phyloP scores from a whole-genome alignment of 768 basidiomycete genomes.

The Russula sp. region DNA sequence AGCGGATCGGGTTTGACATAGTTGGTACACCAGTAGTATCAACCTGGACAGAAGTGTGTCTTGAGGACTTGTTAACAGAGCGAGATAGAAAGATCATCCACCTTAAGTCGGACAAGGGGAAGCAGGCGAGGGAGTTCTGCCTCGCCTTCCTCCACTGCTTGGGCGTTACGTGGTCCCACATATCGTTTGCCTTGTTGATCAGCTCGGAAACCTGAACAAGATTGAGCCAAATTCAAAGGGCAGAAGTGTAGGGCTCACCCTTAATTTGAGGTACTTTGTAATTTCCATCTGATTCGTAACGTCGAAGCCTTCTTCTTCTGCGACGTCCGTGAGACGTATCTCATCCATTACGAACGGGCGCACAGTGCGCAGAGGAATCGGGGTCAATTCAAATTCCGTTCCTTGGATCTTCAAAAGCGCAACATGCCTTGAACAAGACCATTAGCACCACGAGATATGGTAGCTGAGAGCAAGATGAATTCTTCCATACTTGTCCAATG shows the following conservation, averaged over 20 bases:
- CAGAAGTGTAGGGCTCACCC: slow-evolving; percentile 44
- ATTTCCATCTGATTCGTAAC: slow-evolving; percentile 81
- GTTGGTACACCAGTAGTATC: slow-evolving; percentile 89
- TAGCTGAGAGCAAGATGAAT: neutral
- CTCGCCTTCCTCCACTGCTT: slow-evolving; percentile 59
- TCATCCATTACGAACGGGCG: slow-evolving; percentile 92
- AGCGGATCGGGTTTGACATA: slow-evolving; percentile 93
- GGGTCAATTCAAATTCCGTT: slow-evolving; percentile 81
- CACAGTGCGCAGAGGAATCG: slow-evolving; percentile 85
- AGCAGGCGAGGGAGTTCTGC: slow-evolving; percentile 67
- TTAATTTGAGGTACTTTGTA: slow-evolving; percentile 70
- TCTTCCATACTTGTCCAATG: slow-evolving; percentile 74
- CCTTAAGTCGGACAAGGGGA: slow-evolving; percentile 84
- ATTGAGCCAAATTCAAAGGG: neutral
- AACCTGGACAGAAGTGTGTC: slow-evolving; percentile 47
- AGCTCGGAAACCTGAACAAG: slow-evolving; percentile 66
- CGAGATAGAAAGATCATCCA: slow-evolving; percentile 31
- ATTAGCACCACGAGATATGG: slow-evolving; percentile 4
- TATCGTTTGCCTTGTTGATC: slow-evolving; percentile 70
- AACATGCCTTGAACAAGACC: slow-evolving; percentile 62
- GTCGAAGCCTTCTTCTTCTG: slow-evolving; percentile 74
- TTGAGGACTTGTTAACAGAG: neutral
- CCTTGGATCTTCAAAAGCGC: slow-evolving; percentile 85
- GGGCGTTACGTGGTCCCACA: slow-evolving; percentile 72
- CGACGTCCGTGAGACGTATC: slow-evolving; percentile 66